Evolutionary conservation across 352 stramenopile genomes (phyloP).

Genomic region (Phytophthora ohioensis): DNA sequence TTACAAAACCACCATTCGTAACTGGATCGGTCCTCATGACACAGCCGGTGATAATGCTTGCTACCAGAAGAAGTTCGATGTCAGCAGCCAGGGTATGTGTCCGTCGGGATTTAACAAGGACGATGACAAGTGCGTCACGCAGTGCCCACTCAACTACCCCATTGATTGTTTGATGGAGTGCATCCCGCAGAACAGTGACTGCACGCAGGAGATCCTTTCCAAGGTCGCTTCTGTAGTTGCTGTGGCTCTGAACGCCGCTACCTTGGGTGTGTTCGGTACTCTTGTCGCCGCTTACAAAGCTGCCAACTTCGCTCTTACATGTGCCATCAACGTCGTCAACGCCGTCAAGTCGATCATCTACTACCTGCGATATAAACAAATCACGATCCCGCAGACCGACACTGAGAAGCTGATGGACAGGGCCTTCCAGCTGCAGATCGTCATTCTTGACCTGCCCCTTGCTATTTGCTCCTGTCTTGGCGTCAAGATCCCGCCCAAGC

Average conservation of each 20-base stretch:
- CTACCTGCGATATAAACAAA: constrained; percentile 39
- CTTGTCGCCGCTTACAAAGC: constrained; percentile 17
- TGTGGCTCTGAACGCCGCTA: constrained; percentile 48
- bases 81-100: constrained; percentile 41
- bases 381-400: constrained; percentile 15
- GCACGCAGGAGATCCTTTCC: constrained; percentile 42
- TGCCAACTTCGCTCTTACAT: constrained; percentile 22
- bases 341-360: constrained; percentile 38
- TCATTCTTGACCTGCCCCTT: constrained; percentile 33
- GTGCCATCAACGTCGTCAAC: constrained; percentile 33
- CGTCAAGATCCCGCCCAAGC: constrained; percentile 26
- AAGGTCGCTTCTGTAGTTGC: constrained; percentile 45
- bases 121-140: constrained; percentile 50
- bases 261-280: constrained; percentile 44
- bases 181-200: constrained; percentile 51
- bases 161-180: constrained; percentile 47
- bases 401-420: constrained; percentile 38
- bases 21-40: constrained; percentile 49
- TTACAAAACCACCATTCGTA: constrained; percentile 40
- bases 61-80: constrained; percentile 37
- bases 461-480: constrained; percentile 27
- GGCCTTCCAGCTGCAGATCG: constrained; percentile 38
- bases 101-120: constrained; percentile 54
- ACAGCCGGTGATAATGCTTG: constrained; percentile 20
- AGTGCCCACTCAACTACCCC: constrained; percentile 58